These are phyloP conservation scores for Thermomucor indicae-seudaticae DNA, from an alignment of 371 early-diverging fungal genomes.

Conservation along the genomic window DNA sequence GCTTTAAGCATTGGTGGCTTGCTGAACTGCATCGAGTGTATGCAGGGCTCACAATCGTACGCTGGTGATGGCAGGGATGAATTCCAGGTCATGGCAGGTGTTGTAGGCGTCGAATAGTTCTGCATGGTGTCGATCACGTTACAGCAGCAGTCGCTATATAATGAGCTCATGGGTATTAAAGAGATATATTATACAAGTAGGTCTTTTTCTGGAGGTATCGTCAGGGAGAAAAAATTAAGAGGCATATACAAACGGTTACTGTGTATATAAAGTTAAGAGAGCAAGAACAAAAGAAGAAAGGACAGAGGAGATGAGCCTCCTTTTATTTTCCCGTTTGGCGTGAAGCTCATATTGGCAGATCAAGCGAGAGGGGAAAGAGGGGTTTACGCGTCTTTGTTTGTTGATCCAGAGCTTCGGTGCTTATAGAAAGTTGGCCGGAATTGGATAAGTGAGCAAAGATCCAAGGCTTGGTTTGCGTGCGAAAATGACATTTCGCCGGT, in stretches of 20 bases:
- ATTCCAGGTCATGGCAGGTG: slow-evolving; percentile 17
- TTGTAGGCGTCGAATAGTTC: slow-evolving; percentile 4
- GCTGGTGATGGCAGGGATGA: slow-evolving; percentile 2
- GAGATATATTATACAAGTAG: neutral
- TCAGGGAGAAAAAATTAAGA: neutral
- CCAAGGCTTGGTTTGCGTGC: too few species aligned
- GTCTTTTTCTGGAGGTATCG: neutral
- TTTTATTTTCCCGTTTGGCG: too few species aligned
- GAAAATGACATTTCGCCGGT: too few species aligned
- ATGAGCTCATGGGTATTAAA: neutral
- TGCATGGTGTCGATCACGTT: neutral
- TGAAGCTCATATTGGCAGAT: too few species aligned
- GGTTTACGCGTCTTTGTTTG: too few species aligned
- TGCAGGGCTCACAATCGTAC: neutral
- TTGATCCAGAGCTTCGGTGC: too few species aligned
- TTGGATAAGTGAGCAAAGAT: too few species aligned
- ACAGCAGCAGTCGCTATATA: neutral
- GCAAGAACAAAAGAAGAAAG: neutral
- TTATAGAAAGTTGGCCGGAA: too few species aligned
- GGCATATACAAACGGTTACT: neutral
- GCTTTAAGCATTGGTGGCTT: neutral
- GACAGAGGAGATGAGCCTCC: too few species aligned
- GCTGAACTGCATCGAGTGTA: neutral
- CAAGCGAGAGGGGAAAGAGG: too few species aligned
- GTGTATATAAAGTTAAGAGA: too few species aligned